These are phyloP conservation scores for Beauveria asiatica DNA, from an alignment of 2,329 filamentous ascomycete species.

Conservation along the genomic window DNA sequence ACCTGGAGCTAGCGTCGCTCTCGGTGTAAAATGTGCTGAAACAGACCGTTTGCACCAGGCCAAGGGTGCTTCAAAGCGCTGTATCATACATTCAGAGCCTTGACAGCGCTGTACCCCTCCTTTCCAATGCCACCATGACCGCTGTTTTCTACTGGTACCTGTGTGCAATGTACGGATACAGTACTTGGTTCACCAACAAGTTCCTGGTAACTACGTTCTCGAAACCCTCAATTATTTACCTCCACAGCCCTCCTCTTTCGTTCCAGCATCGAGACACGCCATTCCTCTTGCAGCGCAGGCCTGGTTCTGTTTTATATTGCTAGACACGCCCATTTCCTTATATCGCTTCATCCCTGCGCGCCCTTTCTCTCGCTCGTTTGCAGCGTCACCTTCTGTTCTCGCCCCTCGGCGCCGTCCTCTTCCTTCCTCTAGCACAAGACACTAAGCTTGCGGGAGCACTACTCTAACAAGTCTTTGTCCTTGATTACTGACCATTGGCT, in stretches of 20 bases:
- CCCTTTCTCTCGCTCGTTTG: background rate
- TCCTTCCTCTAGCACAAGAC: background rate
- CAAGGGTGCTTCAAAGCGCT: background rate
- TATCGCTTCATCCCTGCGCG: constrained; percentile 3
- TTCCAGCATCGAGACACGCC: constrained; percentile 32
- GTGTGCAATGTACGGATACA: too few species aligned
- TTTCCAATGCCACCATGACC: too few species aligned
- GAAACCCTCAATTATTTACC: background rate
- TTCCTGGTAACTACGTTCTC: background rate
- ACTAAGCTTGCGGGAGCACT: background rate
- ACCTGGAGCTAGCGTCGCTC: background rate
- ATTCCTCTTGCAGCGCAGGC: constrained; percentile 21
- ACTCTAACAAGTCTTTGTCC: background rate
- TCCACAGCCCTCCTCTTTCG: constrained; percentile 18
- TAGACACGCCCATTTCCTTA: background rate
- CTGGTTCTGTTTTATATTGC: background rate
- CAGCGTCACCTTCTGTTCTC: background rate
- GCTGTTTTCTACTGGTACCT: too few species aligned
- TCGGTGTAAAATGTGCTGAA: background rate
- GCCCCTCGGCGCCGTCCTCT: background rate
- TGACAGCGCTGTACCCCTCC: too few species aligned
- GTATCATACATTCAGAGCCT: background rate
- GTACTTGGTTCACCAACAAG: too few species aligned
- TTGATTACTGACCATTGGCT: background rate
- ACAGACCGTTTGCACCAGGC: background rate